Conservation (phyloP, 2,329 filamentous ascomycete genomes). For the Macrophomina tecta region DNA sequence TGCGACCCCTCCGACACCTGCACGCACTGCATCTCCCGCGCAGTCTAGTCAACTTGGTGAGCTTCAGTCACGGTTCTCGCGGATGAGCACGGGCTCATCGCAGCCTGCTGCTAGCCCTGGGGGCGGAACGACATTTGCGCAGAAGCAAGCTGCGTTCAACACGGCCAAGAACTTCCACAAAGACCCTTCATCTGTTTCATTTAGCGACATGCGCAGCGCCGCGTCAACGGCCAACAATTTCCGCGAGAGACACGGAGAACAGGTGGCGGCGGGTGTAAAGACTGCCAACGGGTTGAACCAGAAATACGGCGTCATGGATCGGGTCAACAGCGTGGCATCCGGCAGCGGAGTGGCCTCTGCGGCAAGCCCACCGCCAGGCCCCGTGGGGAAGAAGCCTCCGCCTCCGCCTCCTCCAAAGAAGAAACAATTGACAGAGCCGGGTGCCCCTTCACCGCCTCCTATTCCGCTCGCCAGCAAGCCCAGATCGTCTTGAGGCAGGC, state of each 20-base stretch:
- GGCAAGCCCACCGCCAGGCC: conserved; percentile 22
- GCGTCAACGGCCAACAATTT: conserved; percentile 71
- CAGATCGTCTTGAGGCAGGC: neutral
- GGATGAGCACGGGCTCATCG: conserved; percentile 43
- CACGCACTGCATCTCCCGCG: conserved; percentile 27
- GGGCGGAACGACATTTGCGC: conserved; percentile 66
- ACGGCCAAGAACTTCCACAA: conserved; percentile 66
- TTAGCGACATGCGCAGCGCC: conserved; percentile 63
- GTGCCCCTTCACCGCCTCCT: conserved; percentile 55
- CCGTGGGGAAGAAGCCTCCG: conserved; percentile 58
- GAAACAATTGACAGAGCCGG: conserved; percentile 43
- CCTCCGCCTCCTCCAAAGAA: conserved; percentile 66
- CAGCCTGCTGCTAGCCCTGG: conserved; percentile 38
- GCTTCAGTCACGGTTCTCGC: conserved; percentile 69
- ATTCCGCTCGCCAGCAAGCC: conserved; percentile 65
- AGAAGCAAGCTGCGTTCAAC: conserved; percentile 66
- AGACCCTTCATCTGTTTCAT: conserved; percentile 66
- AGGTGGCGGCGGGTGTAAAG: conserved; percentile 66
- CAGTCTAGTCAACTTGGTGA: conserved; percentile 62
- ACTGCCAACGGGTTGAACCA: conserved; percentile 65
- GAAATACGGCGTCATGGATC: conserved; percentile 64
- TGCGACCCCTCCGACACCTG: conserved; percentile 37
- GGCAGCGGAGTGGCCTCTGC: conserved; percentile 31
- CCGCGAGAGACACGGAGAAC: conserved; percentile 71
- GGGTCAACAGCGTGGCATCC: conserved; percentile 51